Percentiles rank a stretch among this genome's conserved stretches.
phyloP scores from a whole-genome alignment of 2,329 filamentous ascomycete species.

The Fusarium domesticum region DNA sequence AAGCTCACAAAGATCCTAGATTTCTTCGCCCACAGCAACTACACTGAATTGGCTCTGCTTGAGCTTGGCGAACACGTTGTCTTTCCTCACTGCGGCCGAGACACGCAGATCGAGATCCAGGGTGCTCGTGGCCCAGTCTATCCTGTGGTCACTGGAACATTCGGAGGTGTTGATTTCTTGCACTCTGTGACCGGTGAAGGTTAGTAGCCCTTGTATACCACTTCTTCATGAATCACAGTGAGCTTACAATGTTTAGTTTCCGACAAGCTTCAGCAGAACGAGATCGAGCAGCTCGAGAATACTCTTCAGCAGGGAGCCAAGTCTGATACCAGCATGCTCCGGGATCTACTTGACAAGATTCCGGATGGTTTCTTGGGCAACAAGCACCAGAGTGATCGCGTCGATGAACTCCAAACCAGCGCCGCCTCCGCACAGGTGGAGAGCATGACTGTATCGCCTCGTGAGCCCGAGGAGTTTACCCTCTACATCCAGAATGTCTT shows the following conservation, averaged over 20 bases:
- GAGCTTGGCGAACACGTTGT: conserved; percentile 77
- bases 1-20: conserved; percentile 45
- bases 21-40: conserved; percentile 92
- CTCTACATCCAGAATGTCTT: conserved; percentile 70
- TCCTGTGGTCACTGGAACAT: conserved; percentile 85
- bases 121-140: conserved; percentile 68
- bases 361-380: conserved; percentile 77
- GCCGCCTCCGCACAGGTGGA: conserved; percentile 72
- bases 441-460: conserved; percentile 70
- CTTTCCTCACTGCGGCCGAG: conserved; percentile 82
- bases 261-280: conserved; percentile 87
- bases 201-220: conserved; percentile 26
- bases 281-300: conserved; percentile 85
- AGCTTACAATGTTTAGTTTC: conserved; percentile 53
- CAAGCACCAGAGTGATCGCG: conserved; percentile 69
- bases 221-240: too few species aligned
- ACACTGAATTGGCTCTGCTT: conserved; percentile 81
- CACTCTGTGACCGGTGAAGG: conserved; percentile 76
- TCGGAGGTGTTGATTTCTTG: conserved; percentile 91
- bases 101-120: conserved; percentile 66
- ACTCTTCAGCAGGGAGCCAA: conserved; percentile 65
- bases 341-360: conserved; percentile 76
- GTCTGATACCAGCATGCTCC: conserved; percentile 69
- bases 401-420: conserved; percentile 76
- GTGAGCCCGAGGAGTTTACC: conserved; percentile 81